These are phyloP conservation scores for Aurifilum marmelostoma DNA, from an alignment of 2,329 filamentous ascomycete genomes.

Conservation along the genomic window DNA sequence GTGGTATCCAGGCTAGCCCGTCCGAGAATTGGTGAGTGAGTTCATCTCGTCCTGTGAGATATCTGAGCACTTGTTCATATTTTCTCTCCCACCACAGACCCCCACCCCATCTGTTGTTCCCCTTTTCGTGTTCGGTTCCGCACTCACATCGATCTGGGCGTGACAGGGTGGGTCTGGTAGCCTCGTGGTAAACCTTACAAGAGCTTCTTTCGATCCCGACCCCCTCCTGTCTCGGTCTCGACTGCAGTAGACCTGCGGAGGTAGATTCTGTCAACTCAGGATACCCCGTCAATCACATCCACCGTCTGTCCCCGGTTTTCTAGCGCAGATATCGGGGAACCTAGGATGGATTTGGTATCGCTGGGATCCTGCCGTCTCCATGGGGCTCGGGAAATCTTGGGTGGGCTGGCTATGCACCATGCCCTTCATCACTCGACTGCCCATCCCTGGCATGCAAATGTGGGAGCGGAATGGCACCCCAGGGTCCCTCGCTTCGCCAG, in stretches of 20 bases:
- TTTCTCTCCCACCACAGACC: slow-evolving; percentile 1
- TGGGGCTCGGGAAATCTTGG: neutral
- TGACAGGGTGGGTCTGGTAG: neutral
- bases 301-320: neutral
- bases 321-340: neutral
- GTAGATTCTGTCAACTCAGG: neutral
- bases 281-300: neutral
- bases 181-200: neutral
- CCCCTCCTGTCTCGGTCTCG: neutral
- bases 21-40: neutral
- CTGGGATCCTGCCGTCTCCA: neutral
- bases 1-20: slow-evolving; percentile 3
- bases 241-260: slow-evolving; percentile 1
- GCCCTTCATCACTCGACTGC: slow-evolving; percentile 1
- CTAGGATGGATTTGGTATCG: neutral
- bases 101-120: neutral
- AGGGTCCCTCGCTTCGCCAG: slow-evolving; percentile 13
- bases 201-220: neutral
- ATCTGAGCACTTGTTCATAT: slow-evolving; percentile 9
- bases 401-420: slow-evolving; percentile 4
- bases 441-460: slow-evolving; percentile 14
- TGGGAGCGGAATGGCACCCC: slow-evolving; percentile 8
- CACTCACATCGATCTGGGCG: neutral
- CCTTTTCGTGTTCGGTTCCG: slow-evolving; percentile 17
- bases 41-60: neutral